A percentile compares a stretch with the other conserved stretches of the same genome.
These are phyloP conservation scores for Talaromyces sp. DNA, from an alignment of 2,329 filamentous ascomycete species.

Conservation along the genomic window DNA sequence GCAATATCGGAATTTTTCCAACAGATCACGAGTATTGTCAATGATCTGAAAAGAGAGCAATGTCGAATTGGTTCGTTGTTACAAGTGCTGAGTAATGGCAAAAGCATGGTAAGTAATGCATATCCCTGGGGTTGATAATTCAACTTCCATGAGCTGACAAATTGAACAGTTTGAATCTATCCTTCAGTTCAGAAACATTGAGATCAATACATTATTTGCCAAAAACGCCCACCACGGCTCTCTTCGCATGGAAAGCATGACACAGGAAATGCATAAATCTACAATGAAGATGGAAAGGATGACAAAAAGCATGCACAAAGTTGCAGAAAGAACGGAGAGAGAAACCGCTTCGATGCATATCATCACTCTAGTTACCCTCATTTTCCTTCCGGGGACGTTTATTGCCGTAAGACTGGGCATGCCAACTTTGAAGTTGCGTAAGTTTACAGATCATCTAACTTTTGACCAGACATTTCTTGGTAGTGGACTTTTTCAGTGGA, in stretches of 20 bases:
- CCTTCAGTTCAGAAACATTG: constrained; percentile 5
- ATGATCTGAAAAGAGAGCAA: neutral
- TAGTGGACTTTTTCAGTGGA: constrained; percentile 11
- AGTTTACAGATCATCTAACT: constrained; percentile 7
- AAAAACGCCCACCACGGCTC: constrained; percentile 2
- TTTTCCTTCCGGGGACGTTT: constrained; percentile 10
- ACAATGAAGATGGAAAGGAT: constrained; percentile 8
- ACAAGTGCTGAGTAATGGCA: neutral
- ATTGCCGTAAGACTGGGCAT: constrained; percentile 11
- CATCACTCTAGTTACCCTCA: constrained; percentile 10
- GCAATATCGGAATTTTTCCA: neutral
- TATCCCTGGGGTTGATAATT: neutral
- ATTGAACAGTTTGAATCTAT: constrained; percentile 5
- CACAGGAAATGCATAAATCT: constrained; percentile 6
- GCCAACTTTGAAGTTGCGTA: constrained; percentile 2
- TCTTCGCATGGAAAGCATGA: constrained; percentile 9
- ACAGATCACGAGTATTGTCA: neutral
- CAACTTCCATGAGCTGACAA: neutral
- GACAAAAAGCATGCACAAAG: constrained; percentile 8
- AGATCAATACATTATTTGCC: constrained; percentile 8
- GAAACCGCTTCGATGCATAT: constrained; percentile 12
- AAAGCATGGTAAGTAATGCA: neutral
- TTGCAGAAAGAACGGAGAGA: constrained; percentile 6
- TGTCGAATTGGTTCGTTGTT: neutral
- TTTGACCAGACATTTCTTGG: constrained; percentile 10